Base-by-base conservation (phyloP, 2,329 filamentous ascomycete species). In the Didymella lethalis region DNA sequence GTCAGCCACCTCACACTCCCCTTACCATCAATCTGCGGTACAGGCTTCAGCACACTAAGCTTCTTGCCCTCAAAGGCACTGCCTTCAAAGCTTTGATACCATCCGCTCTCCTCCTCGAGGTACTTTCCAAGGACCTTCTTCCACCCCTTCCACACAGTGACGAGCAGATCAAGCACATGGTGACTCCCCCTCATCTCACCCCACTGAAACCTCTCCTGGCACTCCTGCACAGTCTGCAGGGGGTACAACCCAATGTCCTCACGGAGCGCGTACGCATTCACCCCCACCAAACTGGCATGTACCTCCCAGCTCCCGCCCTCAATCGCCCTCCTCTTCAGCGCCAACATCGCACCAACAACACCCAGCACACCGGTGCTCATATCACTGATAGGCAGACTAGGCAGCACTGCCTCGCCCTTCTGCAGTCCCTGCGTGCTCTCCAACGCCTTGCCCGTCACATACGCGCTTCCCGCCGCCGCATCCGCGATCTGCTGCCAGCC, bases 401-500 rank as follows among this genome's bases (percentile, higher is more conserved):
- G 72, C 29, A 74, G 50, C 0, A 74, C 66, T 34, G 63, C 60
- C 57, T 66, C 61, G 34, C 64, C 58, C 34, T 67, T 62, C 4
- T 63, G 57, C 26, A 68, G 70, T 57, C 72, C 73, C 43, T 64
- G 62, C 12, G 62, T 62, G 23, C 31, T n/a, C 16, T 64, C 54
- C 25, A 78, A 66, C 1, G 76, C 70, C 31, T 67, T 68, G 3
- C 76, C 79, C 20, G 71, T 78, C 6, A 76, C 65, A 38, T 75
- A 76, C 1, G 75, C 78, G n/a, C 72, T 73, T 0, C 78, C 77
- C 2, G 74, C 72, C 28, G 76, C 78, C 0, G 66, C 64, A 47
- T 72, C 68, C 20, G 79, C 80, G 51, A 84, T 81, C 64, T 84
- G 81, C 70, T 84, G 81, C 82, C 82, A 85, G 4, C 82, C 83